phyloP scores from a whole-genome alignment of 306 rosid genomes.

The barrel medic (Medicago truncatula) region MtrunA17r5.0-ANR NC_053042.1:39495501-39496000 shows the following conservation, averaged over 20 bases:
- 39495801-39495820: too few species aligned
- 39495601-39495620: not conserved
- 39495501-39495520: not conserved
- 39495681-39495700: slow-evolving; percentile 8
- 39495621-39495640: slow-evolving; percentile 28
- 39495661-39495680: too few species aligned
- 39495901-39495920: not conserved
- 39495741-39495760: not conserved
- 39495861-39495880: not conserved
- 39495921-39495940: not conserved
- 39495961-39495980: slow-evolving; percentile 65
- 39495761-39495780: not conserved
- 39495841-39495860: too few species aligned
- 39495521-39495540: slow-evolving; percentile 15
- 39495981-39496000: slow-evolving; percentile 42
- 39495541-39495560: not conserved
- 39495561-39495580: not conserved
- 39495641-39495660: not conserved
- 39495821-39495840: too few species aligned
- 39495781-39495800: not conserved
- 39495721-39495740: not conserved
- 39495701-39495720: slow-evolving; percentile 37
- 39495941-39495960: not conserved
- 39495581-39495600: not conserved
- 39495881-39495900: slow-evolving; percentile 41